Conservation (phyloP, 176 grass and related monocot genomes). For the Aechmea fasciata region DNA sequence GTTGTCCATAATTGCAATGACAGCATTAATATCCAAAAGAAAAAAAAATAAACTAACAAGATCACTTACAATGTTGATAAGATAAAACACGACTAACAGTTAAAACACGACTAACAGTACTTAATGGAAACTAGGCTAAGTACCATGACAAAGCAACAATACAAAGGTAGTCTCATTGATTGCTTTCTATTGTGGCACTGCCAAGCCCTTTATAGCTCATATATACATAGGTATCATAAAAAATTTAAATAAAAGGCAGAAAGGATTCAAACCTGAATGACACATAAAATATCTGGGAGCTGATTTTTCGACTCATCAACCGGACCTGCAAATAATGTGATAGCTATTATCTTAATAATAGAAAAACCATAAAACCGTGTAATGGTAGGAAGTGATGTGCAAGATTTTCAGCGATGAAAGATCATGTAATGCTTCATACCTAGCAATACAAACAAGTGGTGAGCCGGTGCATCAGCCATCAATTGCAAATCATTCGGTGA, state of each 20-base stretch:
- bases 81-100: no score
- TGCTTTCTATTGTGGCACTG: no score
- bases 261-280: constrained; percentile 63
- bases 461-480: constrained; percentile 96
- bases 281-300: constrained; percentile 96
- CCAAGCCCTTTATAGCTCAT: no score
- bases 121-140: no score
- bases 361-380: background rate
- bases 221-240: background rate
- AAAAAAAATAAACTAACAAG: no score
- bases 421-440: constrained; percentile 35
- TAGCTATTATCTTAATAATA: background rate
- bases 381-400: background rate
- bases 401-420: background rate
- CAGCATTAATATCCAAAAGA: no score
- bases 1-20: no score
- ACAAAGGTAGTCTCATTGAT: no score
- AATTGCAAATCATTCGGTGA: constrained; percentile 98
- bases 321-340: constrained; percentile 33
- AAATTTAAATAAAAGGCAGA: constrained; percentile 1
- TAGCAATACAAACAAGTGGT: constrained; percentile 95
- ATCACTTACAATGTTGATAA: no score
- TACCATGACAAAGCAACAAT: no score
- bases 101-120: no score
- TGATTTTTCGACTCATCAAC: constrained; percentile 84